Evolutionary conservation across 805 yeast species (phyloP), one percentile per base, ranked within the genome.

Genomic region (Ogataea glucozyma): DNA sequence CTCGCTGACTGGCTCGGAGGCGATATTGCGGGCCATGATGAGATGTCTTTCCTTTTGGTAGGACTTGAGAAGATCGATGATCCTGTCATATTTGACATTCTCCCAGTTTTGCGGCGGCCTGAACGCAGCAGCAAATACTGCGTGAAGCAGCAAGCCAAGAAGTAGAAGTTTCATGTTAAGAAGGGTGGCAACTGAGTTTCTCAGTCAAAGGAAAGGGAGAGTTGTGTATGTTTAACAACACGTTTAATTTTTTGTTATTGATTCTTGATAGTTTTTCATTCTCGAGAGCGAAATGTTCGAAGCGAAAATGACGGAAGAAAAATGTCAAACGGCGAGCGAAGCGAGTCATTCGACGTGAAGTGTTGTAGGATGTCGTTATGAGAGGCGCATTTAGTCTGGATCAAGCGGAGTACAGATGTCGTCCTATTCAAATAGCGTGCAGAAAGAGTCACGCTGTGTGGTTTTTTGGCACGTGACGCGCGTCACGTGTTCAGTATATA

Each of bases 1-100:
- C 41, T 67, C 75, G 31, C 61, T 57, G 43, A 69, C 70, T 6
- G 93, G 85, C 27, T 64, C 65, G 3, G 64, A 43, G 18, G 72
- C 88, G 26, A 74, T 64, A 67, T 90, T 91, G 53, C 65, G 75
- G 30, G 80, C 71, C 37, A 69, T 74, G 31, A 88, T 57, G n/a
- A 73, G 62, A 45, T 72, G 65, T 19, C 75, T 69, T 58, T 85
- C 95, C 51, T 77, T 78, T 31, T 79, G 73, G 60, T 83, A 89
- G 3, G 89, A 67, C 50, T 76, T 78, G 22, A 76, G 58, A 38
- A 89, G 72, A 55, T 88, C 96, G 26, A 88, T 56, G 7, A 72
- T 61, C 51, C 87, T 79, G 11, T 66, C 60, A 50, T 77, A 72
- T 22, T 78, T 72, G 23, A 66, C 56, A 62, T 88, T 88, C 55